A percentile compares a stretch with the other conserved stretches of the same genome.
phyloP scores from a whole-genome alignment of 1,139 yeast species.

The Blastobotrys arbuscula region DNA sequence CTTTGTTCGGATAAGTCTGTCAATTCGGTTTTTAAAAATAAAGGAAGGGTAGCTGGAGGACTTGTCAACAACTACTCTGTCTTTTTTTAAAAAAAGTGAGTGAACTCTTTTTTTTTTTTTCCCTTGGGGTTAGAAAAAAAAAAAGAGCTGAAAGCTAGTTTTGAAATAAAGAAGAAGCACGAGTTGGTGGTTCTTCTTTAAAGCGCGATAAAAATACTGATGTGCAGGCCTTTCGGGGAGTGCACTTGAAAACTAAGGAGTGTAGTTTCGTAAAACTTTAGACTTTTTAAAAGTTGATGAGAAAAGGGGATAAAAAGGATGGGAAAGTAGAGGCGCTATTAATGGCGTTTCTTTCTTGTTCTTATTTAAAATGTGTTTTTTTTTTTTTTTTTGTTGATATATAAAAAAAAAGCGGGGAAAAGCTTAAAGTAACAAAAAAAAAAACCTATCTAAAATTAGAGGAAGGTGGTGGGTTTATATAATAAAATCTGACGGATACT shows the following conservation, averaged over 20 bases:
- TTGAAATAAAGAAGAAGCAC: neutral
- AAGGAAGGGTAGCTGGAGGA: slow-evolving; percentile 7
- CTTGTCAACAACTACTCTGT: slow-evolving; percentile 8
- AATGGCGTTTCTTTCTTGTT: neutral
- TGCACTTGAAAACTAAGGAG: neutral
- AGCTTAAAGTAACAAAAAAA: neutral
- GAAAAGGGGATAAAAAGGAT: neutral
- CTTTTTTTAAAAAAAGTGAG: neutral
- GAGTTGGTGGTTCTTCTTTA: neutral
- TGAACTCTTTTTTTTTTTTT: neutral
- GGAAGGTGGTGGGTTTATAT: neutral
- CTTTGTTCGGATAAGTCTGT: slow-evolving; percentile 18
- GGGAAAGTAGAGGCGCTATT: neutral
- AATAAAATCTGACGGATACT: neutral
- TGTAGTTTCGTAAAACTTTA: neutral
- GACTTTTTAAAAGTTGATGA: no score
- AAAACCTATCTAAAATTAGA: neutral
- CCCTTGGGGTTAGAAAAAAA: neutral
- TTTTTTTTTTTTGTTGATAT: neutral
- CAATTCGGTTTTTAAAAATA: slow-evolving; percentile 8
- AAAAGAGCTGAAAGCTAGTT: neutral
- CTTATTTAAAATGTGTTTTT: neutral
- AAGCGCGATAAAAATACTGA: neutral
- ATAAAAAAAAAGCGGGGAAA: neutral
- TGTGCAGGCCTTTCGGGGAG: neutral